phyloP scores from a whole-genome alignment of 345 rosid species.

The Hevea brasiliensis region DNA sequence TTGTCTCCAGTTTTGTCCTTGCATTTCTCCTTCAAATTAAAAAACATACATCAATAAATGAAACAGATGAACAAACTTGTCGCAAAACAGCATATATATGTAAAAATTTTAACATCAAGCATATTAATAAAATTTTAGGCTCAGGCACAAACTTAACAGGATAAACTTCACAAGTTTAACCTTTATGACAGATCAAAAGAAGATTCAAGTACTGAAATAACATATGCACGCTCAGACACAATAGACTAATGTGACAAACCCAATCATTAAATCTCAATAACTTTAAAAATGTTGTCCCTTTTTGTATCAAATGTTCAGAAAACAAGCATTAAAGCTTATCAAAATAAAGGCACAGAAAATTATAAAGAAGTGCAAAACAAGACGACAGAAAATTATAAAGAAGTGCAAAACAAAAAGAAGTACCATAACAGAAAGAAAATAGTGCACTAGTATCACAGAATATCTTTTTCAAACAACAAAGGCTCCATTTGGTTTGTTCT shows the following conservation, averaged over 20 bases:
- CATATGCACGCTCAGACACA: too few relatives aligned
- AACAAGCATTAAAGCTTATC: not conserved
- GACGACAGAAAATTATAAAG: not conserved
- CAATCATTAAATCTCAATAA: not conserved
- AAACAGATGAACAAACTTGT: not conserved
- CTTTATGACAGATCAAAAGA: not conserved
- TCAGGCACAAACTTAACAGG: not conserved
- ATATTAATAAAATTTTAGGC: not conserved
- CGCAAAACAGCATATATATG: not conserved
- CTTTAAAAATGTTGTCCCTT: not conserved
- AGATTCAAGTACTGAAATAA: not conserved
- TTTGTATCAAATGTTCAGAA: not conserved
- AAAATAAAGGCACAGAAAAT: not conserved
- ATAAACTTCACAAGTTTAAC: not conserved
- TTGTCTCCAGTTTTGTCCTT: conserved; percentile 3
- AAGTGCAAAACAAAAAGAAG: not conserved
- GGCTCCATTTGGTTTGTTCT: not conserved
- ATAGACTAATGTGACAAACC: not conserved
- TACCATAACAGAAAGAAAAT: too few relatives aligned
- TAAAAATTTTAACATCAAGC: not conserved
- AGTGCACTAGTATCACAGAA: not conserved
- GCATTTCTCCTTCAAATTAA: conserved; percentile 20
- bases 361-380: not conserved
- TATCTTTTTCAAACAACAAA: too few relatives aligned
- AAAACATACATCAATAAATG: not conserved